Evolutionary conservation across 306 rosid species (phyloP), one percentile per base, ranked within the genome.

Genomic region (Lupinus albus): DNA sequence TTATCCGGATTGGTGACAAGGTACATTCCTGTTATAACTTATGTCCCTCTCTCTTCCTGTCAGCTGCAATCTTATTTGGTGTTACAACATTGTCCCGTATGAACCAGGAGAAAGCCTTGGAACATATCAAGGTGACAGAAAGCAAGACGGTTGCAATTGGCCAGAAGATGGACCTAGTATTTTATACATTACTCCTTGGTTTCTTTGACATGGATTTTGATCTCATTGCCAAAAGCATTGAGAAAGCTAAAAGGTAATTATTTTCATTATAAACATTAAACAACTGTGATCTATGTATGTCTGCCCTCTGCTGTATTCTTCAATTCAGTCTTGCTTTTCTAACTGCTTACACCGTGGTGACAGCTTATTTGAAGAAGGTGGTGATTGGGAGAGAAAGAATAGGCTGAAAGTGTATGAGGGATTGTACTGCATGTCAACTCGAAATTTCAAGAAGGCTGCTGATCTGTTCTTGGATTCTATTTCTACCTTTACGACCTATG

Each of bases 311-410:
- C 18, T 25, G 62, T 17, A 68, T 21, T 62, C 59, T 66, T 68
- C 39, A 13, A 47, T 16, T 60, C 14, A 38, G 10, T 35, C 44
- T 46, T 48, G 68, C 56, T 38, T 68, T 63, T 73, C 38, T 68
- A 36, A 89, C 73, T 67, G 11, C 63, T 74, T 83, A 49, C 60
- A 41, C 8, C n/a, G 11, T 76, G 71, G 13, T 72, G 59, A 32
- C 83, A 93, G 97, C 77, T 90, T 93, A 87, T 93, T 93, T 82
- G 99, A 93, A 83, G 99, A 93, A 83, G 99, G 99, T 42, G 99
- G 99, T 67, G 99, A 93, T 74, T 93, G 99, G 99, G 99, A 93
- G 80, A 85, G 99, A 82, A 93, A 93, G 88, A 93, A 93, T 50
- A 77, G 99, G 10, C 64, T 93, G 81, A 93, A 93, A 87, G 97